Conservation (phyloP, 352 stramenopile species). For the Globisporangium cylindrosporum region DNA sequence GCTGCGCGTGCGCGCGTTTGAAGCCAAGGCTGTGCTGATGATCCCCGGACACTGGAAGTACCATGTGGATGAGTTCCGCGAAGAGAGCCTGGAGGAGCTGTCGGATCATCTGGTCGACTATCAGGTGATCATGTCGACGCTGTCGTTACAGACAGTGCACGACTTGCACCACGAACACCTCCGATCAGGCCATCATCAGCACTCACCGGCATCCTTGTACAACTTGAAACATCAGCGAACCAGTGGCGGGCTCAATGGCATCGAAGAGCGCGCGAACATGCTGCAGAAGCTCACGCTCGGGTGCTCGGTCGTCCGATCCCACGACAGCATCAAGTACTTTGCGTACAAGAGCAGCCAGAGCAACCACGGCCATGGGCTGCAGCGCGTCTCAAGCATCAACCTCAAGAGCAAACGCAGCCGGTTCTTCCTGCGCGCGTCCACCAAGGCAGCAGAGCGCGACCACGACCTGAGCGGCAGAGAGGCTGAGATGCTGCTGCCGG, state of each 20-base stretch:
- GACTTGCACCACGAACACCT: constrained; percentile 37
- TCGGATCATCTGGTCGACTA: constrained; percentile 56
- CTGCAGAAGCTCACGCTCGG: constrained; percentile 19
- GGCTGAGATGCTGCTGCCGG: constrained; percentile 25
- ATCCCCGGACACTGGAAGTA: constrained; percentile 45
- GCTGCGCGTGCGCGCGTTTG: constrained; percentile 39
- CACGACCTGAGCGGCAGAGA: constrained; percentile 14
- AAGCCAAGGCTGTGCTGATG: constrained; percentile 45
- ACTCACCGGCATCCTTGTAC: not conserved
- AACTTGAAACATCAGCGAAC: not conserved
- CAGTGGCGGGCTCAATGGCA: not conserved
- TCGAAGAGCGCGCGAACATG: not conserved
- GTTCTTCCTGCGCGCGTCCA: not conserved
- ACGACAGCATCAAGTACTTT: constrained; percentile 58
- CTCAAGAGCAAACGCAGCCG: not conserved
- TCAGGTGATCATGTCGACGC: constrained; percentile 62
- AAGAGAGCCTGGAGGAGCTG: constrained; percentile 33
- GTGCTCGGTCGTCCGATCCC: constrained; percentile 49
- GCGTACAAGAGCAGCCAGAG: constrained; percentile 41
- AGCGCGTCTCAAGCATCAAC: constrained; percentile 8
- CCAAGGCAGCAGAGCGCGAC: not conserved
- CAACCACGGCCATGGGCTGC: constrained; percentile 21
- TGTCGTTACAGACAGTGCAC: constrained; percentile 43
- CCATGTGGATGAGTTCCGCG: constrained; percentile 34
- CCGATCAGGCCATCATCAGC: not conserved